phyloP scores from a whole-genome alignment of 768 basidiomycete species.

The Mycena alexandri region DNA sequence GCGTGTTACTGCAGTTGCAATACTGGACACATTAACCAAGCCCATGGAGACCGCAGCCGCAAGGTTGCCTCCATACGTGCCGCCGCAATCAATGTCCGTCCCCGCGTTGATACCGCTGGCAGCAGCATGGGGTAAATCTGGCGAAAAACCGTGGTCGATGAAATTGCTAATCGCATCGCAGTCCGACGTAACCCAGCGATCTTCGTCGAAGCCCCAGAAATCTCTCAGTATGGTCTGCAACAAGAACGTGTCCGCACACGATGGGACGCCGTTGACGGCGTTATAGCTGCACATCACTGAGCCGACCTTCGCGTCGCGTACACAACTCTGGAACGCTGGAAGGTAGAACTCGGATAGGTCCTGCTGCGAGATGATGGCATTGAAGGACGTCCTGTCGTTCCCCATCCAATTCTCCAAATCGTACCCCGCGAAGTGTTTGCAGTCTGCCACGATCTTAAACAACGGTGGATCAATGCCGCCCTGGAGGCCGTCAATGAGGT shows the following conservation, averaged over 20 bases:
- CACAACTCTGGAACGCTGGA: constrained; percentile 69
- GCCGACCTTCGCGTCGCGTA: constrained; percentile 70
- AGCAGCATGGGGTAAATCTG: constrained; percentile 59
- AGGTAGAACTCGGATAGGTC: constrained; percentile 70
- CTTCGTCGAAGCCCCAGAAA: constrained; percentile 63
- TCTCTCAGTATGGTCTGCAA: constrained; percentile 65
- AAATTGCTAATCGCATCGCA: constrained; percentile 68
- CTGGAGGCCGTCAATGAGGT: constrained; percentile 67
- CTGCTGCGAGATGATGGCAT: constrained; percentile 66
- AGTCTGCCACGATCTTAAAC: constrained; percentile 67
- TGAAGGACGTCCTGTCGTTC: constrained; percentile 61
- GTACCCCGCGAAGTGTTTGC: constrained; percentile 73
- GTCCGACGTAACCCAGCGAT: constrained; percentile 69
- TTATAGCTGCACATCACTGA: constrained; percentile 77
- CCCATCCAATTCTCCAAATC: constrained; percentile 67
- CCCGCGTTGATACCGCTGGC: constrained; percentile 66
- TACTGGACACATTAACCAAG: constrained; percentile 58
- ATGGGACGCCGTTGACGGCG: constrained; percentile 69
- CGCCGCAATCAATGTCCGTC: constrained; percentile 69
- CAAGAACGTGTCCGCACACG: constrained; percentile 66
- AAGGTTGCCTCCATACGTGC: constrained; percentile 58
- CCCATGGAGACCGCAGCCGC: constrained; percentile 62
- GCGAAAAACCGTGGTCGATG: constrained; percentile 61
- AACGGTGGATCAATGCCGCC: constrained; percentile 68
- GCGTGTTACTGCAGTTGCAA: constrained; percentile 58